phyloP scores from a whole-genome alignment of 192 early-diverging fungal genomes.

The Mortierella antarctica region DNA sequence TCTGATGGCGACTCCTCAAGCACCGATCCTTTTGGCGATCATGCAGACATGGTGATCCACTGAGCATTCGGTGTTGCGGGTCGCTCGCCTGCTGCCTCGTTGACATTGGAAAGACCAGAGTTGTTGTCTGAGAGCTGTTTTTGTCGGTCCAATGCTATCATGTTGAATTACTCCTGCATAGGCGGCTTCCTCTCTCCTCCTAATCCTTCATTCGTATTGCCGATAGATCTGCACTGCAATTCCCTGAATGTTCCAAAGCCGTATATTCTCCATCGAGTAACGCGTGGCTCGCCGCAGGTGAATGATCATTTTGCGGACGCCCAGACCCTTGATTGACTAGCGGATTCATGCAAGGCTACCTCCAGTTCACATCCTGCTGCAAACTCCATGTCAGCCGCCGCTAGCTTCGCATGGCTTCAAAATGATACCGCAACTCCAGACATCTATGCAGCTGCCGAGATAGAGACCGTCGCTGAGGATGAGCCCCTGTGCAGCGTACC shows the following conservation, averaged over 20 bases:
- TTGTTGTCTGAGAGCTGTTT: too few species aligned
- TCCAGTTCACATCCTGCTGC: too few species aligned
- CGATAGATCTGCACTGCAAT: too few species aligned
- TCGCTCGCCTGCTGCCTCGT: background rate
- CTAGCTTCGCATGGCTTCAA: slow-evolving; percentile 39
- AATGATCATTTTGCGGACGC: too few species aligned
- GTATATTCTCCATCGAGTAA: too few species aligned
- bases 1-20: slow-evolving; percentile 16
- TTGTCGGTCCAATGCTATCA: background rate
- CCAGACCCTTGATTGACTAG: too few species aligned
- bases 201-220: too few species aligned
- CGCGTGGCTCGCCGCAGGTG: too few species aligned
- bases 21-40: slow-evolving; percentile 9
- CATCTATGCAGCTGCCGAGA: slow-evolving; percentile 94
- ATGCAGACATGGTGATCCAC: background rate
- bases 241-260: too few species aligned
- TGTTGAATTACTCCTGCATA: background rate
- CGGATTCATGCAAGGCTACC: too few species aligned
- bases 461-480: slow-evolving; percentile 97
- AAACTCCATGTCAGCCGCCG: background rate
- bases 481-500: slow-evolving; percentile 98
- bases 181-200: too few species aligned
- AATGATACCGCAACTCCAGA: slow-evolving; percentile 99
- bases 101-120: background rate
- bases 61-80: background rate